A percentile compares a stretch with the other conserved stretches of the same genome.
Evolutionary conservation across 1,284 basidiomycete species (phyloP).

Genomic region (Stygiomarasmius scandens): DNA sequence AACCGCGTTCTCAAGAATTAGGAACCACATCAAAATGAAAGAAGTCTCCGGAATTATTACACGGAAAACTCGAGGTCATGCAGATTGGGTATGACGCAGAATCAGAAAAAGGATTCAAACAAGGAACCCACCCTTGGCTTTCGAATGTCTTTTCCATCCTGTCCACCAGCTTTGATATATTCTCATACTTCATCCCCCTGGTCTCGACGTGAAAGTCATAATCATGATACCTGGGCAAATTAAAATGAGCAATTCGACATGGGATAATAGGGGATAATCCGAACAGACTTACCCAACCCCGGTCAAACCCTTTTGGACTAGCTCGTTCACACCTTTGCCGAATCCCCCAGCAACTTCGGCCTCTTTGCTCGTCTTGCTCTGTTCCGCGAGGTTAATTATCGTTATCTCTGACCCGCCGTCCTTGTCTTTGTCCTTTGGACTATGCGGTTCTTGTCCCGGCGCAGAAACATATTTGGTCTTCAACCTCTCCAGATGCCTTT

Average conservation of each 20-base stretch:
- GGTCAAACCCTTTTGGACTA: neutral
- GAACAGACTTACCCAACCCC: constrained; percentile 1
- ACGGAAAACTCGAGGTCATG: neutral
- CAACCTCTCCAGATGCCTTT: constrained; percentile 71
- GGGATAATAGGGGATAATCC: neutral
- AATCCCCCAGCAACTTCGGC: neutral
- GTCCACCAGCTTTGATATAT: constrained; percentile 81
- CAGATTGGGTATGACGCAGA: neutral
- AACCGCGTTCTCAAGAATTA: no score
- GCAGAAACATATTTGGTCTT: constrained; percentile 2
- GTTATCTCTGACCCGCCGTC: constrained; percentile 32
- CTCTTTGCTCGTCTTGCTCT: constrained; percentile 40
- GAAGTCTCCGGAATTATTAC: no score
- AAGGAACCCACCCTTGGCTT: constrained; percentile 62
- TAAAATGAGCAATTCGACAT: no score
- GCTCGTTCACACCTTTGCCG: neutral
- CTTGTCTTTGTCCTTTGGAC: neutral
- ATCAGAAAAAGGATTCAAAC: no score
- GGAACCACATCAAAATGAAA: no score
- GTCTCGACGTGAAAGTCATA: constrained; percentile 95
- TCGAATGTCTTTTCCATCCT: constrained; percentile 75
- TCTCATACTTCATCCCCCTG: constrained; percentile 92
- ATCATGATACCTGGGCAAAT: constrained; percentile 54
- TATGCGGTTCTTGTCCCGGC: neutral
- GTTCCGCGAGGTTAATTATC: constrained; percentile 89